Conservation (phyloP, 2,329 filamentous ascomycete species). For the Diaporthe batatas region DNA sequence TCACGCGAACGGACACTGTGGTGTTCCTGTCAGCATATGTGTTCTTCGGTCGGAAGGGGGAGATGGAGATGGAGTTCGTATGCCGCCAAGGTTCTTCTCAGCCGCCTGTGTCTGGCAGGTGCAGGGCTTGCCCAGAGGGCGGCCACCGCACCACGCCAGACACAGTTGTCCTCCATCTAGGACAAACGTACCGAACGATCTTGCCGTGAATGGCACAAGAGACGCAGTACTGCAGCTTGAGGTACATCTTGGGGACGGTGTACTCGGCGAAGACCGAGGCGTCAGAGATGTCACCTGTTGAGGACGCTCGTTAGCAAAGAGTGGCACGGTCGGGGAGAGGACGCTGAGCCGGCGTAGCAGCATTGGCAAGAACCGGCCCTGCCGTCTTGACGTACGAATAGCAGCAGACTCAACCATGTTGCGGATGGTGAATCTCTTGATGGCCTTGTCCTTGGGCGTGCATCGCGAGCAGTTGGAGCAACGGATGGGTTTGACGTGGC, state of each 20-base stretch:
- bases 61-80: constrained; percentile 37
- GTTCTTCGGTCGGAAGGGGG: constrained; percentile 45
- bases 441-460: constrained; percentile 99
- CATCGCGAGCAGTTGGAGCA: constrained; percentile 82
- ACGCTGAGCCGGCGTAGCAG: neutral
- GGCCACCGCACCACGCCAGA: constrained; percentile 43
- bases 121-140: constrained; percentile 33
- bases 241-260: constrained; percentile 99
- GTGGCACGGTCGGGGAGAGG: constrained; percentile 2
- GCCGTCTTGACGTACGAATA: constrained; percentile 82
- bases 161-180: constrained; percentile 70
- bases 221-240: constrained; percentile 99
- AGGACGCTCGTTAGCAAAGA: constrained; percentile 26
- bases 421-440: constrained; percentile 99
- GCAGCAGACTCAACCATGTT: constrained; percentile 99
- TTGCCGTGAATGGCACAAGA: constrained; percentile 99
- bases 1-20: constrained; percentile 93
- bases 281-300: constrained; percentile 98
- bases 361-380: neutral
- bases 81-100: constrained; percentile 60
- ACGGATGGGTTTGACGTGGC: constrained; percentile 99
- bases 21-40: constrained; percentile 56
- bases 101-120: constrained; percentile 54
- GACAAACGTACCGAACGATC: constrained; percentile 96
- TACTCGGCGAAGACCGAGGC: constrained; percentile 99